A percentile compares a stretch with the other conserved stretches of the same genome.
These are phyloP conservation scores for Fusarium pseudoanthophilum DNA, from an alignment of 2,329 filamentous ascomycete species.

Conservation along the genomic window DNA sequence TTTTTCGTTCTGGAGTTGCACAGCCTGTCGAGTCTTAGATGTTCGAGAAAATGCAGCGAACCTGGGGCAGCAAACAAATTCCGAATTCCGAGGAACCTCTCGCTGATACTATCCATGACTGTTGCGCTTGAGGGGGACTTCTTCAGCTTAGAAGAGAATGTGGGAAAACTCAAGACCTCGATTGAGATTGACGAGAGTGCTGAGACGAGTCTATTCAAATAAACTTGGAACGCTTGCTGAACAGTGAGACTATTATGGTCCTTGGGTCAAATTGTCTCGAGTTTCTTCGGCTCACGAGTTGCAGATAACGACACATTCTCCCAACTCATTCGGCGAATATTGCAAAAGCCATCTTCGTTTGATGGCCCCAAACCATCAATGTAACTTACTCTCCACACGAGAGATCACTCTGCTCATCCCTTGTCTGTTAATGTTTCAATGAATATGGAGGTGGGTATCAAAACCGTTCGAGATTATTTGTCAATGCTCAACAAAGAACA, in stretches of 20 bases:
- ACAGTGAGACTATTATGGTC: not conserved
- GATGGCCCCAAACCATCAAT: not conserved
- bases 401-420: not conserved
- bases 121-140: not conserved
- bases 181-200: not conserved
- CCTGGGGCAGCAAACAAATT: not conserved
- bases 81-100: not conserved
- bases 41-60: not conserved
- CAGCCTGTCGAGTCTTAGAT: not conserved
- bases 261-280: not conserved
- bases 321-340: not conserved
- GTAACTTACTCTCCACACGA: not conserved
- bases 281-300: not conserved
- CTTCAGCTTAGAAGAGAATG: not conserved
- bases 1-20: not conserved
- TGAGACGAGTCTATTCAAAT: not conserved
- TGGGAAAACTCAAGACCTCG: not conserved
- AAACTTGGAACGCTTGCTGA: not conserved
- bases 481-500: slow-evolving; percentile 10
- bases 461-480: not conserved
- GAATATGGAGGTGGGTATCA: not conserved
- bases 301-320: not conserved
- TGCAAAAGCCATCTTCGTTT: not conserved
- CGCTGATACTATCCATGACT: not conserved
- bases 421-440: not conserved